phyloP scores from a whole-genome alignment of 1,139 yeast genomes.

The Kluyveromyces sp. region DNA sequence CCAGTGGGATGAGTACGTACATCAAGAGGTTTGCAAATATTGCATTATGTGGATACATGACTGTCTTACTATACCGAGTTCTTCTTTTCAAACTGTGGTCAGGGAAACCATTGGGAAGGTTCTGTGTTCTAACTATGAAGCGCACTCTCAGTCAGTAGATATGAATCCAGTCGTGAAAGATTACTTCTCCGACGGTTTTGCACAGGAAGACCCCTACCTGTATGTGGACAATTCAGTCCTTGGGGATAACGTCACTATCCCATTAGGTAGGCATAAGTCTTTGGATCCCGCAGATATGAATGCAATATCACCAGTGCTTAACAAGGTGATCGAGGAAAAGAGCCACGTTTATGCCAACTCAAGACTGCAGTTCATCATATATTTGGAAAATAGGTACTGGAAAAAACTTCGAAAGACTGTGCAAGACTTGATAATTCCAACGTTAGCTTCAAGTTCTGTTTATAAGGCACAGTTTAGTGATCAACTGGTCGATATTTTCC shows the following conservation, averaged over 20 bases:
- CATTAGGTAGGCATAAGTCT: slow-evolving; percentile 32
- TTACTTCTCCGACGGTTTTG: slow-evolving; percentile 19
- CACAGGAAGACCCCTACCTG: slow-evolving; percentile 19
- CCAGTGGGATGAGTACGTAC: slow-evolving; percentile 41
- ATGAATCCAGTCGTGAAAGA: slow-evolving; percentile 20
- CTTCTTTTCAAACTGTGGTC: slow-evolving; percentile 31
- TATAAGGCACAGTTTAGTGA: slow-evolving; percentile 44
- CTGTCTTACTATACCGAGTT: slow-evolving; percentile 35
- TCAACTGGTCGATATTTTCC: slow-evolving; percentile 51
- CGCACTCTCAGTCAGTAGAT: slow-evolving; percentile 14
- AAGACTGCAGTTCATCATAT: slow-evolving; percentile 46
- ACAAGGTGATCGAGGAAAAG: slow-evolving; percentile 13
- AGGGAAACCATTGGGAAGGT: slow-evolving; percentile 33
- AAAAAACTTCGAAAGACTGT: slow-evolving; percentile 43
- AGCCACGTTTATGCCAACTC: slow-evolving; percentile 37
- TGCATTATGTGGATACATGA: slow-evolving; percentile 47
- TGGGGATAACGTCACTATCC: slow-evolving; percentile 22
- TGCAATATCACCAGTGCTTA: slow-evolving; percentile 36
- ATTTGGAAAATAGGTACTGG: slow-evolving; percentile 52
- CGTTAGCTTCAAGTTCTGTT: slow-evolving; percentile 43
- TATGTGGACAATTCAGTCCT: slow-evolving; percentile 26
- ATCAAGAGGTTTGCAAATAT: slow-evolving; percentile 41
- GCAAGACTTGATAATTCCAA: slow-evolving; percentile 45
- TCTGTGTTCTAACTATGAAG: slow-evolving; percentile 20
- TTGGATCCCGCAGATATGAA: slow-evolving; percentile 35